Base-by-base conservation (phyloP, 495 filamentous ascomycete species). In the Staphylotrichum tortipilum region DNA sequence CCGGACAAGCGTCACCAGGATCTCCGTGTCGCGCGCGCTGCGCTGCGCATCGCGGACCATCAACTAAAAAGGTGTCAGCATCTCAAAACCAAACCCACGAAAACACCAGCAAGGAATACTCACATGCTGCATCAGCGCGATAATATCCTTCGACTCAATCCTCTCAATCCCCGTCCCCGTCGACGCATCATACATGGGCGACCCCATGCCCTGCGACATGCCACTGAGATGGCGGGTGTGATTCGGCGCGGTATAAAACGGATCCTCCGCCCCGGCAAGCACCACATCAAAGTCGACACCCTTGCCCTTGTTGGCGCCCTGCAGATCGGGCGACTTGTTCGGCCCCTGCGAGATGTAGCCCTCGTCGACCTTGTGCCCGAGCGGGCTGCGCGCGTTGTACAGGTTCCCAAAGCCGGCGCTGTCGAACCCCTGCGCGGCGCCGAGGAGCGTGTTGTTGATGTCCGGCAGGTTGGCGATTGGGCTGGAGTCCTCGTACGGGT, bases 11-110 rank as follows among this genome's bases (percentile, higher is more conserved):
- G 92, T 95, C 42, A 97, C 85, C 26, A 99, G 68, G 45, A 99
- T 95, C 68, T 97, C 92, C 1, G 92, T 99, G 59, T 99, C 92
- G 33, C 91, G 78, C 39, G 92, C 92, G 68, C 94, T 96, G 29
- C 92, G 87, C 70, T 96, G 91, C 35, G 89, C 91, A 73, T 99
- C 92, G 11, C 92, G 83, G 53, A 96, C 94, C 62, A 92, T 97
- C 52, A 98, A 84, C 78, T 90, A 46, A 28, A 58, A 52, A 2
- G 31, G 7, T n/a, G 61, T 80, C 52, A 81, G 66, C 45, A 14
- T 63, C 31, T n/a, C 14, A 22, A 28, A 10, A 28, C 26, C 22
- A 11, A n/a, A n/a, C n/a, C n/a, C 12, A 26, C 43, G 23, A 9
- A 26, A 15, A 38, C 18, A 37, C 38, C 8, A 47, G 23, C 33